These are phyloP conservation scores for Scutellaria galericulata DNA, from an alignment of 257 asterid species.

Conservation along the genomic window DNA sequence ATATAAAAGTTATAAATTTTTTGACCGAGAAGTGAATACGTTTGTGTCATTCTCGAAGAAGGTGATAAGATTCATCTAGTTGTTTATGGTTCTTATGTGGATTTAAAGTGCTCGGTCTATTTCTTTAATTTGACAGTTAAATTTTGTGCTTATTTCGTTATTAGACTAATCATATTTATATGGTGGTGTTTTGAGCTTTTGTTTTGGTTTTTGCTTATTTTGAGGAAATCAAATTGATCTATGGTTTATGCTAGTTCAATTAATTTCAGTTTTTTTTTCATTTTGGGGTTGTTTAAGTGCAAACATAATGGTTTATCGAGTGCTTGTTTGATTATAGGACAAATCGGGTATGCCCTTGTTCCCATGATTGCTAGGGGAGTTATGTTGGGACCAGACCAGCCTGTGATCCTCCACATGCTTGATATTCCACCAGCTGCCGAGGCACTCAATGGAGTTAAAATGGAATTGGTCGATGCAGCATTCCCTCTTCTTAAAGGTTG, in stretches of 20 bases:
- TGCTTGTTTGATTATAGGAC: constrained; percentile 53
- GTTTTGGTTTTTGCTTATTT: neutral
- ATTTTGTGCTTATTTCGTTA: neutral
- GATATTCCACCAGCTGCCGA: constrained; percentile 89
- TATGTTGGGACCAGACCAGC: constrained; percentile 89
- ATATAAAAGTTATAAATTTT: neutral
- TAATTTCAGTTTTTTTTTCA: neutral
- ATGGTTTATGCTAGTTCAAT: neutral
- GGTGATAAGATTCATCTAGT: neutral
- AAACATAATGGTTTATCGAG: neutral
- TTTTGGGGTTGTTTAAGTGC: neutral
- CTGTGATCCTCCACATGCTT: constrained; percentile 91
- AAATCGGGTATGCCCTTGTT: constrained; percentile 91
- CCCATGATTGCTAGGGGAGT: constrained; percentile 93
- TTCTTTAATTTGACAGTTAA: neutral
- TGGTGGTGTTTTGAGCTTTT: too few relatives aligned
- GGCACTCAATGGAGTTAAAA: constrained; percentile 86
- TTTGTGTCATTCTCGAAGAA: neutral
- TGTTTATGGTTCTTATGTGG: neutral
- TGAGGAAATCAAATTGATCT: neutral
- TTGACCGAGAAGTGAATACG: neutral
- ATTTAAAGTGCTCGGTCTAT: neutral
- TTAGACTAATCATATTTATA: neutral
- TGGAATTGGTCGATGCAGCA: constrained; percentile 92
- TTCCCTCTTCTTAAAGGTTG: constrained; percentile 88